A percentile compares a stretch with the other conserved stretches of the same genome.
These are phyloP conservation scores for Flaveria sonorensis DNA, from an alignment of 129 eudicot genomes.

Conservation along the genomic window DNA sequence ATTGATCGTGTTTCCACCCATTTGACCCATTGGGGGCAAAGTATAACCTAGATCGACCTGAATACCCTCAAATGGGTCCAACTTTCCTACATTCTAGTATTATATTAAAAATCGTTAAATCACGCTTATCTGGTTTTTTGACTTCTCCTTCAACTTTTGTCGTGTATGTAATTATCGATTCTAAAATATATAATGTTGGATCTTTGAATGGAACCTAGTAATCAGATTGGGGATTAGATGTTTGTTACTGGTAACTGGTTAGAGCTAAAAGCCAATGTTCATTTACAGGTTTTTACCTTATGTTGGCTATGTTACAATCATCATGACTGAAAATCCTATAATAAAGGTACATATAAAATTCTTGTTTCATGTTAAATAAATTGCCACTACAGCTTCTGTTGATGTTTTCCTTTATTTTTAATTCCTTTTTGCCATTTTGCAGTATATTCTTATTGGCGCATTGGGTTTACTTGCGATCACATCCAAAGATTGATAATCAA, in stretches of 20 bases:
- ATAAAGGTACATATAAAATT: slow-evolving; percentile 52
- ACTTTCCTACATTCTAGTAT: not conserved
- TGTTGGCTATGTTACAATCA: slow-evolving; percentile 78
- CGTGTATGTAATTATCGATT: not conserved
- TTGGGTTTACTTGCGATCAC: slow-evolving; percentile 67
- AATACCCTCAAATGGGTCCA: not conserved
- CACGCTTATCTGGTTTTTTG: not conserved
- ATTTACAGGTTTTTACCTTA: slow-evolving; percentile 81
- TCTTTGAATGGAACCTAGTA: not conserved
- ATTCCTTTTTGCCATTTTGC: slow-evolving; percentile 36
- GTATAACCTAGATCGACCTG: not conserved
- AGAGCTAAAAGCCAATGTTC: slow-evolving; percentile 9
- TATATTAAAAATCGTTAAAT: not conserved
- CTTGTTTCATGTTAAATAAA: not conserved
- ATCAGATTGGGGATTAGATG: not conserved
- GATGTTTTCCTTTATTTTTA: not conserved
- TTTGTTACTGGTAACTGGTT: not conserved
- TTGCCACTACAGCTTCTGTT: slow-evolving; percentile 1
- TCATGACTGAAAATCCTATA: slow-evolving; percentile 77
- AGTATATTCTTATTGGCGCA: slow-evolving; percentile 74
- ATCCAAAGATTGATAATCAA: slow-evolving; percentile 50
- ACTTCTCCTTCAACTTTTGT: not conserved
- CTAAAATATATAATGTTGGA: not conserved
- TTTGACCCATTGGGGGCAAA: not conserved
- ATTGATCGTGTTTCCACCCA: no score